Evolutionary conservation across 2,329 filamentous ascomycete species (phyloP), one percentile per base, ranked within the genome.

Genomic region (Ophiobolus disseminans): DNA sequence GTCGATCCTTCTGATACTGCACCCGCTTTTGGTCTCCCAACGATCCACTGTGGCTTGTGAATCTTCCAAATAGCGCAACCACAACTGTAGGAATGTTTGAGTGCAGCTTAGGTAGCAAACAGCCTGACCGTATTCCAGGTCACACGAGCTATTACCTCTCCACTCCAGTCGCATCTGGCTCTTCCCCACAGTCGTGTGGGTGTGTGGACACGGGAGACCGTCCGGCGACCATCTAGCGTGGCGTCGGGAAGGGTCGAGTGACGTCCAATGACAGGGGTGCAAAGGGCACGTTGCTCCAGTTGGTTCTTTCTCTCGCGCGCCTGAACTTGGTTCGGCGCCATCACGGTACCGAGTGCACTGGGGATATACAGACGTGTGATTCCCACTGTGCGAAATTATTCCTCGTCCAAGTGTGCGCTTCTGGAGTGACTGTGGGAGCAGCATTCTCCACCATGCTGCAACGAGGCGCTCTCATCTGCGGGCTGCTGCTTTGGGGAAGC

Each of bases 401-500:
- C n/a, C n/a, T n/a, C n/a, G n/a, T n/a, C n/a, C n/a, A n/a, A n/a
- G n/a, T n/a, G n/a, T n/a, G n/a, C n/a, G n/a, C n/a, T n/a, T n/a
- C n/a, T n/a, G n/a, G n/a, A n/a, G n/a, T n/a, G n/a, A n/a, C n/a
- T n/a, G n/a, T n/a, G n/a, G n/a, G n/a, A n/a, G 21, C 37, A 28
- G 32, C 38, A 46, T 36, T 40, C 35, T 35, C 38, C 50, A 50
- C 43, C 41, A 69, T 68, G 64, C 36, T 66, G 50, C 50, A 51
- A 41, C 58, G 57, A 48, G 41, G 60, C 52, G 62, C 53, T 40
- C 58, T 69, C 45, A 40, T 67, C 31, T 61, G 53, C 53, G 60
- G 55, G 49, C 60, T 72, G 55, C 63, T 65, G 41, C 40, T 63
- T 55, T 57, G 58, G 52, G 58, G 42, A 42, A 51, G 49, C 42